A percentile compares a stretch with the other conserved stretches of the same genome.
phyloP scores from a whole-genome alignment of 768 basidiomycete species.

The Cystofilobasidium bisporidii region DNA sequence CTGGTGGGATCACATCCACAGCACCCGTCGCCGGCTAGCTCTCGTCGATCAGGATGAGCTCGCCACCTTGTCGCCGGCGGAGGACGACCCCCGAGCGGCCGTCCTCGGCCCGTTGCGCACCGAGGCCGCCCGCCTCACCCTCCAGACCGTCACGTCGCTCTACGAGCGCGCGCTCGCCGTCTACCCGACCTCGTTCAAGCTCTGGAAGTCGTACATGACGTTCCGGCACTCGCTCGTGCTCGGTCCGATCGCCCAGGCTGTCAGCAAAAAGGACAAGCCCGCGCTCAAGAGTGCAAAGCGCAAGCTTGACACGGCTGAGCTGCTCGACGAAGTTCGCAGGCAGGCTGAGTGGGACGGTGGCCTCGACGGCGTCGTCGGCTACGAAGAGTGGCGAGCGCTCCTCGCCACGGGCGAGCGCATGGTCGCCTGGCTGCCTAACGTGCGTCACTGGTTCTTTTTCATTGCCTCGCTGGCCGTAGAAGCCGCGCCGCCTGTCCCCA shows the following conservation, averaged over 20 bases:
- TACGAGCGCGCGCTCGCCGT: conserved; percentile 83
- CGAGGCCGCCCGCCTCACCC: conserved; percentile 57
- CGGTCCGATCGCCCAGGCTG: conserved; percentile 45
- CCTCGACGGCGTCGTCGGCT: conserved; percentile 80
- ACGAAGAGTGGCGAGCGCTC: conserved; percentile 87
- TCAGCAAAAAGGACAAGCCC: conserved; percentile 81
- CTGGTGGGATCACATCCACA: conserved; percentile 82
- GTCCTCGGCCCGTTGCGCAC: conserved; percentile 73
- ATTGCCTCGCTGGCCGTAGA: background rate
- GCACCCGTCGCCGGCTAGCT: conserved; percentile 57
- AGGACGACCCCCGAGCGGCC: conserved; percentile 39
- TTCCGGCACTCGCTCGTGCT: conserved; percentile 77
- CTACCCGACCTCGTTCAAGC: conserved; percentile 82
- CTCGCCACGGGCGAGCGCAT: conserved; percentile 84
- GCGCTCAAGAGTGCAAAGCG: conserved; percentile 49
- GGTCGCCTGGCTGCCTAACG: conserved; percentile 87
- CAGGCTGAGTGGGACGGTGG: conserved; percentile 72
- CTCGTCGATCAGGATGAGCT: conserved; percentile 44
- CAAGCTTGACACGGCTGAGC: conserved; percentile 17
- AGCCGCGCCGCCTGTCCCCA: too few species aligned
- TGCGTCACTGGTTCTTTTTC: conserved; percentile 41
- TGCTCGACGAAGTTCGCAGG: conserved; percentile 43
- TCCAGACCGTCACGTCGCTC: conserved; percentile 80
- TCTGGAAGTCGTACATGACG: conserved; percentile 87
- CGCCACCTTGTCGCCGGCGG: conserved; percentile 45